Percentiles rank a stretch among this genome's conserved stretches.
phyloP scores from a whole-genome alignment of 495 filamentous ascomycete species.

The Hypoxylon subgilvum region DNA sequence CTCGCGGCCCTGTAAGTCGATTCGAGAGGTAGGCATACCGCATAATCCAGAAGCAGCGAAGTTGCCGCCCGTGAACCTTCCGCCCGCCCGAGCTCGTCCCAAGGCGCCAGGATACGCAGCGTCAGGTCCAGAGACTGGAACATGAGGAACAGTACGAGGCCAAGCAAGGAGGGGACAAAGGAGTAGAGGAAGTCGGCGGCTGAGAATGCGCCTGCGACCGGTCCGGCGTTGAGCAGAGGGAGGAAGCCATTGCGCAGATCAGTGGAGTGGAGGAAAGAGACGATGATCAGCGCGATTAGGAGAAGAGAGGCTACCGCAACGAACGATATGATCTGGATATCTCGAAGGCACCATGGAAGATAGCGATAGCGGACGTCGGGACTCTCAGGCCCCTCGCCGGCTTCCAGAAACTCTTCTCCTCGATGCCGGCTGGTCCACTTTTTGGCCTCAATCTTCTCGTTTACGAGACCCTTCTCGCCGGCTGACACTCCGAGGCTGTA shows the following conservation, averaged over 20 bases:
- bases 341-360: conserved; percentile 79
- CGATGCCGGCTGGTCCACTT: conserved; percentile 26
- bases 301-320: conserved; percentile 66
- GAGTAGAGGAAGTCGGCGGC: conserved; percentile 86
- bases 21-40: conserved; percentile 66
- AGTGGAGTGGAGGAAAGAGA: conserved; percentile 73
- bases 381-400: conserved; percentile 13
- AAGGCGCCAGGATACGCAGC: conserved; percentile 77
- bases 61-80: conserved; percentile 68
- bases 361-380: conserved; percentile 63
- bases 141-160: conserved; percentile 74
- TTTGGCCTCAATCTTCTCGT: conserved; percentile 33
- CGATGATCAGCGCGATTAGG: conserved; percentile 73
- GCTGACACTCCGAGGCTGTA: conserved; percentile 49
- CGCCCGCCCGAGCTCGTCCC: conserved; percentile 63
- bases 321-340: conserved; percentile 67
- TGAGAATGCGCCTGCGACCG: conserved; percentile 72
- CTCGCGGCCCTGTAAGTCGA: conserved; percentile 65
- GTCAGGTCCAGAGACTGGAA: conserved; percentile 79
- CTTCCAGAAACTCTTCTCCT: conserved; percentile 30
- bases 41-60: conserved; percentile 77
- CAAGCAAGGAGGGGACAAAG: conserved; percentile 79
- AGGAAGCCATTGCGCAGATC: conserved; percentile 71
- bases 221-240: conserved; percentile 66
- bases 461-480: conserved; percentile 39